Evolutionary conservation across 441 rosid genomes (phyloP).

Genomic region (Pelargonium fulgidum): DNA sequence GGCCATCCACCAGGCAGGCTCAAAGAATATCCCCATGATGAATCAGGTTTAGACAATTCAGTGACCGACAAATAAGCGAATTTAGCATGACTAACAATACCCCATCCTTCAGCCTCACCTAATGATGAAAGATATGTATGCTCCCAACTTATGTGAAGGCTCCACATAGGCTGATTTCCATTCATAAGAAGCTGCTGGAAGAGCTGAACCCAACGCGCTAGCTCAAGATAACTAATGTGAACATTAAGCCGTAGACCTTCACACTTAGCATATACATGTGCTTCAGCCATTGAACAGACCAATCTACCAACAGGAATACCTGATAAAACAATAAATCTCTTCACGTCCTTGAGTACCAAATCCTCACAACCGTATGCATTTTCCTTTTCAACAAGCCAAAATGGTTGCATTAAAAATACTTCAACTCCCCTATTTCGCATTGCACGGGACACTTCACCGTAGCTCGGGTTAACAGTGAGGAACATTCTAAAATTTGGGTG

Average conservation of each 20-base stretch:
- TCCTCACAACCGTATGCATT: conserved; percentile 37
- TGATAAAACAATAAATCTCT: conserved; percentile 63
- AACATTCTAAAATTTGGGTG: conserved; percentile 89
- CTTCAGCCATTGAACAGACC: conserved; percentile 80
- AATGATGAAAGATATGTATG: conserved; percentile 79
- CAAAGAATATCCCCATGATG: conserved; percentile 33
- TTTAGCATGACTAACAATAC: conserved; percentile 51
- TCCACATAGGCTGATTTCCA: conserved; percentile 80
- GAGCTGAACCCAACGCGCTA: conserved; percentile 77
- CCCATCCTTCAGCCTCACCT: conserved; percentile 61
- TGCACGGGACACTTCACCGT: conserved; percentile 94
- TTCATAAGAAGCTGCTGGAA: conserved; percentile 70
- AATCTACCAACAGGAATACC: conserved; percentile 63
- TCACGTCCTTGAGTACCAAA: conserved; percentile 51
- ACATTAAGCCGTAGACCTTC: conserved; percentile 48
- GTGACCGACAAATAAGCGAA: conserved; percentile 37
- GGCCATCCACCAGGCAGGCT: conserved; percentile 90
- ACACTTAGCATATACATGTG: conserved; percentile 64
- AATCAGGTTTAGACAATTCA: conserved; percentile 29
- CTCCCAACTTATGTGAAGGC: conserved; percentile 86
- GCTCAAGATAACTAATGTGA: conserved; percentile 76
- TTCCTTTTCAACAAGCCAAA: conserved; percentile 60
- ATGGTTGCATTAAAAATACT: conserved; percentile 88
- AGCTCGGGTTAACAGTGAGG: conserved; percentile 79
- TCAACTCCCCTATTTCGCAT: conserved; percentile 99